Base-by-base conservation (phyloP, 2,329 filamentous ascomycete genomes). In the Colletotrichum siamense region DNA sequence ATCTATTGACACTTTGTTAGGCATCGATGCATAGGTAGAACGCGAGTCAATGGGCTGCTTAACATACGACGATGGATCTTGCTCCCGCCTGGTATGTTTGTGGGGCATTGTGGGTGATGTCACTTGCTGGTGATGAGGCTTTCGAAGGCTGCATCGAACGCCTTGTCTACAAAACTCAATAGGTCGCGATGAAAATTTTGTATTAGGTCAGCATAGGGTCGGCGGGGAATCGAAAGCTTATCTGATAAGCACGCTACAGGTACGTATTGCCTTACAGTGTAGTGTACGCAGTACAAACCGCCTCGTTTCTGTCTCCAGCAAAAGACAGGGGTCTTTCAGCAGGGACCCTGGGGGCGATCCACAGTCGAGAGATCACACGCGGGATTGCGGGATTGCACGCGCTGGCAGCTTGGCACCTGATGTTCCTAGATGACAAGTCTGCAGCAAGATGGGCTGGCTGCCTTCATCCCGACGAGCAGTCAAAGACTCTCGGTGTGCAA, bases 81-180 rank as follows among this genome's bases (percentile, higher is more conserved):
- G 87, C 13, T 87, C 88, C 72, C 91, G 91, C 76, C 94, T 90
- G 78, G 94, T 96, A 84, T 98, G 95, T 86, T 98, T 98, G 87
- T 96, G 95, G 84, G 95, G 95, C 95, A 98, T 98, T 39, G 75
- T 86, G 78, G 34, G 16, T 59, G 32, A 32, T 39, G 36, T 62
- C 24, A 44, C 69, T 16, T 16, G 36, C 30, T 49, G 59, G 28
- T 32, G 15, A 39, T 39, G 36, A 66, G 24, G 30, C 34, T 49
- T 28, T 49, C 36, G 12, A 49, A 26, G 16, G 26, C 12, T 55
- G 26, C 24, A 52, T 28, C 49, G 28, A 22, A n/a, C 7, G 28
- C 16, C 26, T 59, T 18, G 55, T 59, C 55, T 36, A 13, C 30
- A 32, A 22, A 39, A 16, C n/a, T 26, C n/a, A 36, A 30, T 32